Percentiles rank a stretch among this genome's conserved stretches.
These are phyloP conservation scores for Gracilaria vermiculophylla DNA, from an alignment of 23 red algal genomes.

Conservation along the genomic window DNA sequence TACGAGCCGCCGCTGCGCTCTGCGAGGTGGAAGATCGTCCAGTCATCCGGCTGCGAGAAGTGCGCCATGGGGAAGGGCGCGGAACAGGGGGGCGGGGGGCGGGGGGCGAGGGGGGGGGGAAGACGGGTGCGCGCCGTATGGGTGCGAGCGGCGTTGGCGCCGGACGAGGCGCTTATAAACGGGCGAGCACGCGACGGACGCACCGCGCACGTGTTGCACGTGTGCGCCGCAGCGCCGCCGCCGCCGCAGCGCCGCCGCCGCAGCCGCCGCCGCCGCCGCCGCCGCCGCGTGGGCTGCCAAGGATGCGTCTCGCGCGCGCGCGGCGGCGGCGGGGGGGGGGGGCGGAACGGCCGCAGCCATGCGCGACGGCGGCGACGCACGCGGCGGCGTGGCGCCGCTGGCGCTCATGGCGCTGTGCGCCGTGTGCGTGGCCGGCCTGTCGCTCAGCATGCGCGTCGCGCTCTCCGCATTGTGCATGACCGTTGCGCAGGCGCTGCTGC, in stretches of 20 bases:
- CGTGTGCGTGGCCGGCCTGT: neutral
- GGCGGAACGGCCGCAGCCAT: too few species aligned
- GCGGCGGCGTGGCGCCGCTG: neutral
- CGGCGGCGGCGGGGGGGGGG: too few species aligned
- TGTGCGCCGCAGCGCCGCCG: too few species aligned
- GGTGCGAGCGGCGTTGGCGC: too few species aligned
- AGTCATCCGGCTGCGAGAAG: conserved; percentile 30
- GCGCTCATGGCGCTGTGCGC: neutral
- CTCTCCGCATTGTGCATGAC: neutral
- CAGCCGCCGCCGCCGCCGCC: too few species aligned
- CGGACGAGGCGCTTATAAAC: too few species aligned
- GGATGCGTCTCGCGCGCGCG: too few species aligned
- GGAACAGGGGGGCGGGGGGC: neutral
- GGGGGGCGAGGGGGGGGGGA: neutral
- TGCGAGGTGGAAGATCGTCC: conserved; percentile 32
- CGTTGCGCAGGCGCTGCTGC: neutral
- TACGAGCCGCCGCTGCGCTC: neutral
- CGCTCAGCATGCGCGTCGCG: neutral
- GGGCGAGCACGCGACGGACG: too few species aligned
- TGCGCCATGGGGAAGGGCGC: neutral
- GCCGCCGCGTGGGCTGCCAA: too few species aligned
- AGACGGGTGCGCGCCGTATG: too few species aligned
- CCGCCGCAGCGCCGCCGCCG: too few species aligned
- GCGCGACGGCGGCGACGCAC: neutral
- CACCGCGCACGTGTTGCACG: too few species aligned